A percentile compares a stretch with the other conserved stretches of the same genome.
phyloP scores from a whole-genome alignment of 345 rosid species.

The Populus simonii region DNA sequence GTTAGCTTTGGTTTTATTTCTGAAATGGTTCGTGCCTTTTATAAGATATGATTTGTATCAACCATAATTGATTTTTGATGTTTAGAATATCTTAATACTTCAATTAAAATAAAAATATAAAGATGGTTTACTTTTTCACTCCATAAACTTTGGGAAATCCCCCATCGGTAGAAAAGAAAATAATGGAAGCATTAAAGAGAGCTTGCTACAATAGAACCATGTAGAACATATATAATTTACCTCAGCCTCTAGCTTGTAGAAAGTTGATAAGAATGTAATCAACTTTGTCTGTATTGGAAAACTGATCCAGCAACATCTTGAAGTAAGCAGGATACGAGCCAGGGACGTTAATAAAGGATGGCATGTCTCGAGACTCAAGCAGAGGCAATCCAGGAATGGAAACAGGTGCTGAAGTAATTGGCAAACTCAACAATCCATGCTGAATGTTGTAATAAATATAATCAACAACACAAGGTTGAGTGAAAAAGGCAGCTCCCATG shows the following conservation, averaged over 20 bases:
- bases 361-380: constrained; percentile 21
- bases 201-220: too few species aligned
- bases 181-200: too few species aligned
- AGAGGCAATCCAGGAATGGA: constrained; percentile 22
- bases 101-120: too few species aligned
- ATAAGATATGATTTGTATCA: too few species aligned
- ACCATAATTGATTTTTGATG: too few species aligned
- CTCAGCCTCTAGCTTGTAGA: constrained; percentile 24
- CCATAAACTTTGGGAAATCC: too few species aligned
- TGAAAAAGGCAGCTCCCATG: constrained; percentile 56
- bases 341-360: constrained; percentile 16
- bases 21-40: too few species aligned
- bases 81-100: too few species aligned
- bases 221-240: neutral
- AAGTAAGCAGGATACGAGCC: constrained; percentile 20
- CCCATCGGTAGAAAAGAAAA: too few species aligned
- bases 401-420: constrained; percentile 32
- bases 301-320: constrained; percentile 15
- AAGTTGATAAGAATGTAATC: constrained; percentile 24
- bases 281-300: constrained; percentile 19
- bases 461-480: constrained; percentile 61
- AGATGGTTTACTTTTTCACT: too few species aligned
- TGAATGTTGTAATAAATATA: constrained; percentile 45
- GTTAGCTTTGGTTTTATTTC: too few species aligned
- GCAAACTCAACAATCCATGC: constrained; percentile 40